Evolutionary conservation across 225 moss, liverwort and hornwort species (phyloP).

Genomic region (Straminergon stramineum): DNA sequence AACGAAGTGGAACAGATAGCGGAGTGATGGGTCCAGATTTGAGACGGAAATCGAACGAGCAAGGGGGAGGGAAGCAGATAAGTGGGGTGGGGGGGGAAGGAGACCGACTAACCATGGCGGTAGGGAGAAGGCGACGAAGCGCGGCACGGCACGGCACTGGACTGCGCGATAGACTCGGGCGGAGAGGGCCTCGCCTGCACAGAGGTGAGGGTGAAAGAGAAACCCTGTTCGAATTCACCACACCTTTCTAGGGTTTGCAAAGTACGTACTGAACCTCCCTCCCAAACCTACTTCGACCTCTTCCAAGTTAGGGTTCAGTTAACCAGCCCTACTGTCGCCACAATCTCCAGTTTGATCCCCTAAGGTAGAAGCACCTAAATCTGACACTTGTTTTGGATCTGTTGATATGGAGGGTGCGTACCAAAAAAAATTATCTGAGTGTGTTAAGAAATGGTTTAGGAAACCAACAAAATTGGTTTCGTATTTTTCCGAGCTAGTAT

Average conservation of each 20-base stretch:
- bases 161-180: not conserved
- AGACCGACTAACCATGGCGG: constrained; percentile 2
- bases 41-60: not conserved
- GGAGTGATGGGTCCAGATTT: not conserved
- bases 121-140: not conserved
- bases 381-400: too few relatives aligned
- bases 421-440: too few relatives aligned
- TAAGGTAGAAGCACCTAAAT: too few relatives aligned
- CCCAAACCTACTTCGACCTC: not conserved
- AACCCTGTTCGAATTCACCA: too few relatives aligned
- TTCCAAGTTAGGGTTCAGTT: not conserved
- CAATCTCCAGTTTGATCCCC: not conserved
- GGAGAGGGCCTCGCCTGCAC: not conserved
- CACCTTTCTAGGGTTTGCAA: not conserved
- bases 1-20: not conserved
- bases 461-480: too few relatives aligned
- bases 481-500: too few relatives aligned
- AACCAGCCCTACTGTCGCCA: not conserved
- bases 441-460: too few relatives aligned
- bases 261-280: not conserved
- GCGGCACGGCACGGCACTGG: not conserved
- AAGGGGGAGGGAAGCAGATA: not conserved
- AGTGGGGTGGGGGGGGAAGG: not conserved
- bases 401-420: too few relatives aligned
- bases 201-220: not conserved